phyloP scores from a whole-genome alignment of 495 filamentous ascomycete species.

The Cercophora sp. region DNA sequence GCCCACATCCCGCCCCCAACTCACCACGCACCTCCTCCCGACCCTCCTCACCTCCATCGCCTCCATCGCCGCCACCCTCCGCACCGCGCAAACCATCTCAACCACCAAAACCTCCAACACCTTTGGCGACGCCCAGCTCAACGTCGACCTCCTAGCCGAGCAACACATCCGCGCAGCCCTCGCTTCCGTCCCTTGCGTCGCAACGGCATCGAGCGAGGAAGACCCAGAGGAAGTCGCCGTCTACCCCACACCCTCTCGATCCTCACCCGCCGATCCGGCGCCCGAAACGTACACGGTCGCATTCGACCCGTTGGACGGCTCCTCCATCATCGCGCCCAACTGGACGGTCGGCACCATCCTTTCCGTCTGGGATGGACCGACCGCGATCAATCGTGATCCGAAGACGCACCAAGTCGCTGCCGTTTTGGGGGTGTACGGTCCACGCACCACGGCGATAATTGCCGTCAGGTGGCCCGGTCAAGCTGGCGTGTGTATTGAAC shows the following conservation, averaged over 20 bases:
- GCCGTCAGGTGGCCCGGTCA: constrained; percentile 40
- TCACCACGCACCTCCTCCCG: constrained; percentile 36
- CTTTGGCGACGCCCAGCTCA: constrained; percentile 54
- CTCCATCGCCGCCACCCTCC: constrained; percentile 33
- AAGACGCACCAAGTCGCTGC: constrained; percentile 37
- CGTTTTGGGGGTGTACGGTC: constrained; percentile 48
- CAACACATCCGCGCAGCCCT: constrained; percentile 39
- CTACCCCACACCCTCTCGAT: not conserved
- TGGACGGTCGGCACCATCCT: constrained; percentile 53
- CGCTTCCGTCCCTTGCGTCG: constrained; percentile 36
- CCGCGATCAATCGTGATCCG: constrained; percentile 37
- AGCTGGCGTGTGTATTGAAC: constrained; percentile 36
- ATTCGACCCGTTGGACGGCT: constrained; percentile 53
- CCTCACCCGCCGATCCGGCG: no score
- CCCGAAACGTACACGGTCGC: constrained; percentile 53
- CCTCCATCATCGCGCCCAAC: constrained; percentile 51
- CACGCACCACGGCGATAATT: constrained; percentile 46
- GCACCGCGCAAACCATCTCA: constrained; percentile 36
- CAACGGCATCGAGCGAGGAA: constrained; percentile 50
- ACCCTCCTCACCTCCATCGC: constrained; percentile 34
- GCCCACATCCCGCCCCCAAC: constrained; percentile 6
- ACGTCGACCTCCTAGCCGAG: constrained; percentile 52
- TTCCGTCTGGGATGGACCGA: constrained; percentile 45
- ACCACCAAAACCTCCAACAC: constrained; percentile 44
- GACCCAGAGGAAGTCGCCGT: constrained; percentile 40